Evolutionary conservation across 2,329 filamentous ascomycete genomes (phyloP), one percentile per base, ranked within the genome.

Genomic region (Colletotrichum musicola): DNA sequence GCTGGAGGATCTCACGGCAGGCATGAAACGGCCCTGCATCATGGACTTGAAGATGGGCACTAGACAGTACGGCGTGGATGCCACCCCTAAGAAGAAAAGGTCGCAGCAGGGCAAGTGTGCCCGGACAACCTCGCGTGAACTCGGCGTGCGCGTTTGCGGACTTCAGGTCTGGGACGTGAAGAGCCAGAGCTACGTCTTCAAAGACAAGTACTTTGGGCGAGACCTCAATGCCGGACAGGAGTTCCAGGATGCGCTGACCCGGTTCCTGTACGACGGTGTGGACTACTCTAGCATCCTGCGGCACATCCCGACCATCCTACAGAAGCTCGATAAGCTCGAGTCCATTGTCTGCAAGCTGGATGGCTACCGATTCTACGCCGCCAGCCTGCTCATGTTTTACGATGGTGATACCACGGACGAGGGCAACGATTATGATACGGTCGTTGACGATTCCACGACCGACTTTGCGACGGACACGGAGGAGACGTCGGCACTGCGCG

Each of bases 21-120:
- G 95, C 40, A 98, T 99, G 96, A 95, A 94, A 77, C 90, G 93
- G 58, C 96, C 96, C 5, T 98, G 96, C 80, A 97, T 99, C 68
- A 92, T 99, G 79, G 96, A 99, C 77, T 85, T 99, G 71, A 99
- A 99, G 78, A 99, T 99, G 96, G 96, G 96, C 20, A 99, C 96
- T 7, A 91, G 96, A 2, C 96, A 99, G 77, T 98, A 98, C 77
- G 96, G 96, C 7, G 90, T 98, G 13, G 95, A 98, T 73, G 96
- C 96, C 2, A 90, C 88, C 61, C 90, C 94, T 50, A 97, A 97
- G 84, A 99, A 99, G 80, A 93, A 95, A 75, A 90, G 92, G 69
- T 98, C 96, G 0, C 96, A 99, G 79, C 90, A 93, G 66, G 91
- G 93, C 73, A 99, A 99, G 80, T 98, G 96, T 79, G 92, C 93